These are phyloP conservation scores for Hanseniaspora gamundiae DNA, from an alignment of 1,139 yeast genomes.

Conservation along the genomic window DNA sequence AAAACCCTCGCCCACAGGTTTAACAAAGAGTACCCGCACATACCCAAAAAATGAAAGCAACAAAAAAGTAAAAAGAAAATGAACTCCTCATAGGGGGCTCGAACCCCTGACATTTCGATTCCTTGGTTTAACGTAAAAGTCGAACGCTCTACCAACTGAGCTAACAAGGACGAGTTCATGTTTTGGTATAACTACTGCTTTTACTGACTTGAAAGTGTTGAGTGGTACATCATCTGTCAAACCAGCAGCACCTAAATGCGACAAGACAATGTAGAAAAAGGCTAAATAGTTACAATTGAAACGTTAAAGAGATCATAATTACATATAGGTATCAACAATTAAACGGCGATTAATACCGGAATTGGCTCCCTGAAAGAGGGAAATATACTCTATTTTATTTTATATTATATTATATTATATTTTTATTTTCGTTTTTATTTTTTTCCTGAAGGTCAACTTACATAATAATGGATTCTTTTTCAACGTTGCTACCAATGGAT, in stretches of 20 bases:
- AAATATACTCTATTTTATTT: neutral
- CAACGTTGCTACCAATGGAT: conserved; percentile 91
- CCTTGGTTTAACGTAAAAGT: conserved; percentile 20
- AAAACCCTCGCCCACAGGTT: neutral
- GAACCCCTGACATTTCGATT: conserved; percentile 30
- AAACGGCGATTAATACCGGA: too few species aligned
- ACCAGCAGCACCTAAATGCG: too few species aligned
- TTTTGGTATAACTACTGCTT: neutral
- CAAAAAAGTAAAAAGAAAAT: neutral
- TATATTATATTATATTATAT: neutral
- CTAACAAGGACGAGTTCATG: conserved; percentile 23
- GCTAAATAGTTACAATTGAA: too few species aligned
- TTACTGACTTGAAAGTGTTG: too few species aligned
- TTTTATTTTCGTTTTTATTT: too few species aligned
- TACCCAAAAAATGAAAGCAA: neutral
- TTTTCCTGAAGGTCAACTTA: too few species aligned
- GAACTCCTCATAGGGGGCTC: conserved; percentile 30
- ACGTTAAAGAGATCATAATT: too few species aligned
- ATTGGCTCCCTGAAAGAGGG: too few species aligned
- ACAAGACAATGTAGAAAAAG: too few species aligned
- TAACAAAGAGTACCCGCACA: neutral
- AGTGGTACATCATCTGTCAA: too few species aligned
- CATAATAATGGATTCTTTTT: conserved; percentile 97
- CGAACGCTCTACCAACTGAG: conserved; percentile 26
- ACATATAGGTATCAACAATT: too few species aligned